Percentiles rank a stretch among this genome's conserved stretches.
Conservation (phyloP, 2,329 filamentous ascomycete genomes). For the Colletotrichum euphorbiae region DNA sequence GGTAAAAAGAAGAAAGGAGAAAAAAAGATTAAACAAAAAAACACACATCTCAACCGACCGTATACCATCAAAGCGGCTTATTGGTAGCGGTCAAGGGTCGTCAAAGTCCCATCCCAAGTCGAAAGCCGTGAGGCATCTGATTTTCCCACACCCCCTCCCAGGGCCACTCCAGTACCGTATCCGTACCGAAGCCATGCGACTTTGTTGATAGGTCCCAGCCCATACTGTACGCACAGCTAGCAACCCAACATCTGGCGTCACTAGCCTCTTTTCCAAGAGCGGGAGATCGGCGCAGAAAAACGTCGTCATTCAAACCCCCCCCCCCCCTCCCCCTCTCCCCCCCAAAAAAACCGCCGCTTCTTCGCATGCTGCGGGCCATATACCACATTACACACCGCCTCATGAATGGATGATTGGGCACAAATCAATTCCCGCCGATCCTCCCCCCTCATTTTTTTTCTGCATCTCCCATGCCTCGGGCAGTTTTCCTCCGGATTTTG, state of each 20-base stretch:
- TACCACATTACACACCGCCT: constrained; percentile 6
- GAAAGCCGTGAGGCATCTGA: not conserved
- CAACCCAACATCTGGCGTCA: constrained; percentile 23
- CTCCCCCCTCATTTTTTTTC: not conserved
- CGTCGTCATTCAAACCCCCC: no score
- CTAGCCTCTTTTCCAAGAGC: constrained; percentile 25
- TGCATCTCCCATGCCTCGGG: constrained; percentile 7
- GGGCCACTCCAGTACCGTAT: not conserved
- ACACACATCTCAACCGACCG: not conserved
- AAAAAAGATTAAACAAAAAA: not conserved
- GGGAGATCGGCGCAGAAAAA: constrained; percentile 38
- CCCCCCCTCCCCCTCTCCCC: no score
- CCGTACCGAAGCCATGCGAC: constrained; percentile 2
- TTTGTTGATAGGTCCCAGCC: constrained; percentile 17
- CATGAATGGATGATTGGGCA: constrained; percentile 14
- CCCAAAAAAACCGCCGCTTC: no score
- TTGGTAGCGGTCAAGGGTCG: not conserved
- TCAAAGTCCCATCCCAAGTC: not conserved
- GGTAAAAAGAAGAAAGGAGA: not conserved
- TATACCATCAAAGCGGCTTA: no score
- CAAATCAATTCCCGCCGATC: constrained; percentile 19
- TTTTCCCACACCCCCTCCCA: not conserved
- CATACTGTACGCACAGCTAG: not conserved
- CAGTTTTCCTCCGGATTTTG: constrained; percentile 4
- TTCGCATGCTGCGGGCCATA: no score